Evolutionary conservation across 1,284 basidiomycete species (phyloP), one percentile per base, ranked within the genome.

Genomic region (Sporisorium graminicola): DNA sequence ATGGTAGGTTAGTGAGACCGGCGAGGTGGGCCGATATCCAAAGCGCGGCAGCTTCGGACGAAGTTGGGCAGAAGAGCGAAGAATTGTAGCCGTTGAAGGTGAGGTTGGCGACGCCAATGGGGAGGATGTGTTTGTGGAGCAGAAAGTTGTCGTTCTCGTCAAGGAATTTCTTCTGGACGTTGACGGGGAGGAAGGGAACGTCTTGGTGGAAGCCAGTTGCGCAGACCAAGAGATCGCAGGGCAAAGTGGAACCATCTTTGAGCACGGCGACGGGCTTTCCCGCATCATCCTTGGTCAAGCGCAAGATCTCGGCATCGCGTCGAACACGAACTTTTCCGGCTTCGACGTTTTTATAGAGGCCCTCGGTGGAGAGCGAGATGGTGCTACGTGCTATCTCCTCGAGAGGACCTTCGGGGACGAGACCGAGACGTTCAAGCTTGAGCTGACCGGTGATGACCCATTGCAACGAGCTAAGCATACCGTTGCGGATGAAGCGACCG

Each of bases 31-130:
- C 74, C 3, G 67, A 68, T 44, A 76, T 79, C 80, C 80, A 82
- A 12, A 82, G 56, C 0, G 80, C 72, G 6, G 72, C 79, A 1
- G 76, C 79, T 69, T 82, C 80, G 7, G 76, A 79, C 0, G 65
- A 73, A 13, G 80, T 82, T 0, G 79, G 75, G 55, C 77, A 81
- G 58, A 81, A 82, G 51, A 82, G 68, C 7, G 71, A 69, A 3
- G 74, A 78, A 54, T 78, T 79, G 56, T 78, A 82, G 3, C 77
- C 80, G 58, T 81, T 82, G 56, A 82, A 82, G 3, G 80, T 81
- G 8, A 82, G 58, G 40, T 78, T 73, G 49, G 65, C 56, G 5
- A 75, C 75, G 46, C 65, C 65, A 22, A 66, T 54, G 52, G 80
- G 80, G 5, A 77, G 52, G 33, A 82, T 80, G 44, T 80, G 67